Conservation (phyloP, 169 alveolate genomes). For the Eimeria acervulina region DNA sequence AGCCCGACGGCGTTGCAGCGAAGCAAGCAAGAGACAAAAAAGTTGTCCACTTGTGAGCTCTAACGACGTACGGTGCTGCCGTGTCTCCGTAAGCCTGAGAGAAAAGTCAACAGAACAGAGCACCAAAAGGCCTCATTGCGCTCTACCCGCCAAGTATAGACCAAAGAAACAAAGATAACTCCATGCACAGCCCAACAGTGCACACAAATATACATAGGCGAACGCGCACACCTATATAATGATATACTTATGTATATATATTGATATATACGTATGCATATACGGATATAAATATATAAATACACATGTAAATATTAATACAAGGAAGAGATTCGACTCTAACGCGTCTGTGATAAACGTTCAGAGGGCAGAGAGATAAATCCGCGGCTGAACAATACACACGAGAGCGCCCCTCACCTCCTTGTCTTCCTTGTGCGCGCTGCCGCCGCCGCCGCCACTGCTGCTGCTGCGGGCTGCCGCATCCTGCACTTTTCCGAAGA, state of each 20-base stretch:
- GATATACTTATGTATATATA: too few species aligned
- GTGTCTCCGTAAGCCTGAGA: conserved; percentile 17
- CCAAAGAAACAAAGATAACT: not conserved
- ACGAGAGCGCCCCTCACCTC: not conserved
- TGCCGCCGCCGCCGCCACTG: conserved; percentile 39
- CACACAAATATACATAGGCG: too few species aligned
- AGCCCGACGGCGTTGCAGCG: not conserved
- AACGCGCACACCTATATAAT: too few species aligned
- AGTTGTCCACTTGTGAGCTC: not conserved
- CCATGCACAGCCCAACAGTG: too few species aligned
- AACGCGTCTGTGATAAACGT: not conserved
- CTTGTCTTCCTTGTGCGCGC: conserved; percentile 30
- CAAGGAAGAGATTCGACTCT: not conserved
- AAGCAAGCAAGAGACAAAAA: not conserved
- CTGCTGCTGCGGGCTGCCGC: conserved; percentile 54
- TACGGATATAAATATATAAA: too few species aligned
- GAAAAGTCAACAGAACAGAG: not conserved
- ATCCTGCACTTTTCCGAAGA: conserved; percentile 43
- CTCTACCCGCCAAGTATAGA: not conserved
- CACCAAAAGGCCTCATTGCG: not conserved
- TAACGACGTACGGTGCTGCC: not conserved
- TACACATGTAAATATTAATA: not conserved
- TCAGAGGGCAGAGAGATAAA: not conserved
- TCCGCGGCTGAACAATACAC: not conserved
- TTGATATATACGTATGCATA: too few species aligned